phyloP scores from a whole-genome alignment of 352 stramenopile species.

The Phytophthora nicotianae region DNA sequence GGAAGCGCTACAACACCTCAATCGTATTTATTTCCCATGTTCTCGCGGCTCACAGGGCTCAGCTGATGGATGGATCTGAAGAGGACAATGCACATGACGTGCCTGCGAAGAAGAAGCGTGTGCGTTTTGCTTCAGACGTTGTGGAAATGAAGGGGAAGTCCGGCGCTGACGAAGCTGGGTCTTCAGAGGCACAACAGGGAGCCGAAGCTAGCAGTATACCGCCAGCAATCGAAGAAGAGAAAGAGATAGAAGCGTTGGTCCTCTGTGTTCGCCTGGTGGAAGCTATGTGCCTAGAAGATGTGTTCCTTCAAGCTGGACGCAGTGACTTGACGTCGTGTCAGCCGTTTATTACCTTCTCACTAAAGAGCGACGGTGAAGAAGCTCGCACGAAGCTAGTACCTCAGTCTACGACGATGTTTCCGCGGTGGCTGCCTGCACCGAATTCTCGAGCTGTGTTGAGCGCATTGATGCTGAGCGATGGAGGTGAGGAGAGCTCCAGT shows the following conservation, averaged over 20 bases:
- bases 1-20: constrained; percentile 78
- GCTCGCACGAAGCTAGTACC: constrained; percentile 45
- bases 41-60: constrained; percentile 34
- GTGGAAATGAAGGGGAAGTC: constrained; percentile 22
- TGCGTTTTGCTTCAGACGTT: constrained; percentile 58
- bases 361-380: constrained; percentile 40
- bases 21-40: constrained; percentile 71
- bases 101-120: constrained; percentile 59
- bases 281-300: constrained; percentile 53
- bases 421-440: constrained; percentile 57
- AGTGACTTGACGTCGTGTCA: constrained; percentile 51
- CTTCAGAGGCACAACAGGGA: not conserved
- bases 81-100: constrained; percentile 22
- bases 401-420: constrained; percentile 60
- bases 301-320: constrained; percentile 52
- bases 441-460: constrained; percentile 43
- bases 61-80: constrained; percentile 19
- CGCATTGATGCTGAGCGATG: constrained; percentile 37
- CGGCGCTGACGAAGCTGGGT: not conserved
- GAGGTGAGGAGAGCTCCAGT: constrained; percentile 6
- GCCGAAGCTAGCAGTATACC: constrained; percentile 1
- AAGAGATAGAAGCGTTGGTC: constrained; percentile 33
- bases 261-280: constrained; percentile 62
- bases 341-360: constrained; percentile 53
- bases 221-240: constrained; percentile 19